Evolutionary conservation across 192 early-diverging fungal genomes (phyloP), one percentile per base, ranked within the genome.

Genomic region (Spinellus fusiger): DNA sequence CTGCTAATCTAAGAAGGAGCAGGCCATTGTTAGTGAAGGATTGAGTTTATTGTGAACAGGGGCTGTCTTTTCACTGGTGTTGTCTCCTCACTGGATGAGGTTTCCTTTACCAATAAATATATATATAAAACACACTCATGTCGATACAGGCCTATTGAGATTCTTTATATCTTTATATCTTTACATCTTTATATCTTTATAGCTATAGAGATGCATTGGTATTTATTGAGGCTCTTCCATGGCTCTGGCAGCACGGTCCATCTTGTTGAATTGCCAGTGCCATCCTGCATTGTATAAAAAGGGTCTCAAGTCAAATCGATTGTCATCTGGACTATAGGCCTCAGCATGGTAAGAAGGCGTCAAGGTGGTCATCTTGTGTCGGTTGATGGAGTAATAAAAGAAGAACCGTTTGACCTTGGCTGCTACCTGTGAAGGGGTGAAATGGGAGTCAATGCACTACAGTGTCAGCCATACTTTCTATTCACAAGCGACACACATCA

Each of bases 301-400:
- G 27, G 92, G 97, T 1, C 97, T 80, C 60, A 97, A 66, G 64
- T 99, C 97, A 69, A 94, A 99, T 33, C 97, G 87, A 67, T 99
- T 98, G 69, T 98, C 95, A 61, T 99, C 97, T 3, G 96, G 92
- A 52, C 90, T 90, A 69, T 99, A 99, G 0, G 87, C 82, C 54
- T 93, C 93, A 46, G 96, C 93, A 57, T 98, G 95, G 72, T 96
- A 96, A 0, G 91, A 81, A 0, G 97, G 97, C 6, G 97, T 97
- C 7, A 99, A 64, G 0, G 96, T 92, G 7, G 97, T 99, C 80
- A 96, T 93, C 77, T 99, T 99, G 79, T 99, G 97, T 35, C 97
- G 85, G 80, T 99, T 99, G 57, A 99, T 94, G 6, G 94, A 82
- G 65, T 98, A 96, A 73, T 83, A 99, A 61, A 88, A 93, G 72